A percentile compares a stretch with the other conserved stretches of the same genome.
phyloP scores from a whole-genome alignment of 2,329 filamentous ascomycete species.

The Aspergillus quadrilineatus region DNA sequence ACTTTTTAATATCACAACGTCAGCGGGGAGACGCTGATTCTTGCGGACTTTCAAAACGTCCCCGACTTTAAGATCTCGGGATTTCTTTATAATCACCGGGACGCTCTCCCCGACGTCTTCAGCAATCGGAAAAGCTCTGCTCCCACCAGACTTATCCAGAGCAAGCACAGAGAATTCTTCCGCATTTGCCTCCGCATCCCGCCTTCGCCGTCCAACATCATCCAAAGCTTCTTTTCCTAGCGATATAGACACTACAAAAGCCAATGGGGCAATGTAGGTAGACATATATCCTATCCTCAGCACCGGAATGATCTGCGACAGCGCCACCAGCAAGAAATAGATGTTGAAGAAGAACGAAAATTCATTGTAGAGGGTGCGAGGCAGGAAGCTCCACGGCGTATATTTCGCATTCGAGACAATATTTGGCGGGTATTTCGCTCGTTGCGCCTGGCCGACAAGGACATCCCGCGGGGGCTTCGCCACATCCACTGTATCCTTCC shows the following conservation, averaged over 20 bases:
- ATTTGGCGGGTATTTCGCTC: conserved; percentile 80
- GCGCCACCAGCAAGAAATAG: conserved; percentile 92
- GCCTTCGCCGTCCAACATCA: conserved; percentile 78
- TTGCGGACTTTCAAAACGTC: conserved; percentile 93
- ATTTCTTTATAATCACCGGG: conserved; percentile 73
- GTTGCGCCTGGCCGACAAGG: conserved; percentile 70
- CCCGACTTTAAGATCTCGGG: conserved; percentile 85
- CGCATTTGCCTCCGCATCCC: conserved; percentile 92
- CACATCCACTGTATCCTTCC: conserved; percentile 43
- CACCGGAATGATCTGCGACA: conserved; percentile 88
- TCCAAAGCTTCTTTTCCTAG: conserved; percentile 95
- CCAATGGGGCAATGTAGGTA: conserved; percentile 89
- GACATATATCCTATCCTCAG: conserved; percentile 90
- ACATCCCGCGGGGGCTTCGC: conserved; percentile 66
- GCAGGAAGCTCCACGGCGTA: conserved; percentile 89
- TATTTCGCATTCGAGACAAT: conserved; percentile 97
- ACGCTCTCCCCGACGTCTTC: conserved; percentile 37
- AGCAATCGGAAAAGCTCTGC: conserved; percentile 7
- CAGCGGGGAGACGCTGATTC: conserved; percentile 88
- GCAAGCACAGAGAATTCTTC: conserved; percentile 78
- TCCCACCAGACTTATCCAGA: conserved; percentile 54
- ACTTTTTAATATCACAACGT: conserved; percentile 90
- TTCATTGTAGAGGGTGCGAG: conserved; percentile 93
- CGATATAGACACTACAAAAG: conserved; percentile 87
- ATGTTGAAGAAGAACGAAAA: conserved; percentile 99